These are phyloP conservation scores for Septoria petroselini DNA, from an alignment of 2,329 filamentous ascomycete genomes.

Conservation along the genomic window DNA sequence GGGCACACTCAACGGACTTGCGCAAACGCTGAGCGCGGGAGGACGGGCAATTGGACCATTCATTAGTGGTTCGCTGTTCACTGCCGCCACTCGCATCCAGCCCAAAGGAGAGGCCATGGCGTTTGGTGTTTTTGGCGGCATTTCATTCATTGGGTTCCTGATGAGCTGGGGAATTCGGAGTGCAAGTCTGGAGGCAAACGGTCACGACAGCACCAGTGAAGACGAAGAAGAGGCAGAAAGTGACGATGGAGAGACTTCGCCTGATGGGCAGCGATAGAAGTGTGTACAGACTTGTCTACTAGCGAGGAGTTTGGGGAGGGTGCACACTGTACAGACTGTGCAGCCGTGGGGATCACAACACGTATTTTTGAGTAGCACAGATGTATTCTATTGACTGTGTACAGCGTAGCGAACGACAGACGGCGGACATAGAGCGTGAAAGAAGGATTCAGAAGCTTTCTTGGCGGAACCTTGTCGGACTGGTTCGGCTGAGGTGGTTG, in stretches of 20 bases:
- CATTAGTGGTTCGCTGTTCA: slow-evolving; percentile 81
- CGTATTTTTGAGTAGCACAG: too few relatives aligned
- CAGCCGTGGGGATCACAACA: neutral
- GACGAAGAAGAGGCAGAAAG: slow-evolving; percentile 45
- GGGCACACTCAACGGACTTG: slow-evolving; percentile 86
- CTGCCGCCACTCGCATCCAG: slow-evolving; percentile 66
- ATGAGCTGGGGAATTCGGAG: slow-evolving; percentile 75
- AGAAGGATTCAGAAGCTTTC: neutral
- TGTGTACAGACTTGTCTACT: neutral
- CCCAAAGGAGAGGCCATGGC: slow-evolving; percentile 81
- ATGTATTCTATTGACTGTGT: too few relatives aligned
- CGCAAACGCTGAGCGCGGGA: slow-evolving; percentile 87
- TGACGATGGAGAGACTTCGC: slow-evolving; percentile 16
- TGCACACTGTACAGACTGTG: slow-evolving; percentile 11
- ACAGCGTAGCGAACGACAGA: too few relatives aligned
- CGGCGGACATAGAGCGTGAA: too few relatives aligned
- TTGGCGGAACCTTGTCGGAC: neutral
- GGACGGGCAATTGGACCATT: slow-evolving; percentile 87
- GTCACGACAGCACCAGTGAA: slow-evolving; percentile 43
- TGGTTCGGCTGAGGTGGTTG: too few relatives aligned
- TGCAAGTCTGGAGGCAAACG: slow-evolving; percentile 57
- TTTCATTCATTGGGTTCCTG: slow-evolving; percentile 76
- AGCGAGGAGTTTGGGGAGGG: slow-evolving; percentile 11
- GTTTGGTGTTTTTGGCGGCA: slow-evolving; percentile 82
- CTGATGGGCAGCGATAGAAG: slow-evolving; percentile 6